These are phyloP conservation scores for Xylaria curta DNA, from an alignment of 495 filamentous ascomycete genomes.

Conservation along the genomic window DNA sequence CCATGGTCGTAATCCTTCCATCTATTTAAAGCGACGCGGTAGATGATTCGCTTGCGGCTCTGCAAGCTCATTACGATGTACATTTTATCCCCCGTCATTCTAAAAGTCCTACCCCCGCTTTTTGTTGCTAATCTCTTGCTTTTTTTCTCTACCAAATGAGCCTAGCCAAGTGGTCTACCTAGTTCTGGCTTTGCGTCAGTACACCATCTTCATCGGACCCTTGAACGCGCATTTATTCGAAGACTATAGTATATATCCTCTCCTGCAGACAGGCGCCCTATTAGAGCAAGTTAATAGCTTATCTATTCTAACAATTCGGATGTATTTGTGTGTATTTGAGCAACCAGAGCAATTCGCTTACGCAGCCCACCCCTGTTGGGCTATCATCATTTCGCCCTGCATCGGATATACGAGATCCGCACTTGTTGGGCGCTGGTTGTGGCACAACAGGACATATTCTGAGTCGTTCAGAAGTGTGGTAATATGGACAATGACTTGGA, in stretches of 20 bases:
- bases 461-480: neutral
- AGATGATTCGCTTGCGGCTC: conserved; percentile 22
- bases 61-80: conserved; percentile 12
- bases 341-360: neutral
- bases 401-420: neutral
- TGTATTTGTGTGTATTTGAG: neutral
- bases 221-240: neutral
- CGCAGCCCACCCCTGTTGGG: neutral
- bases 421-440: neutral
- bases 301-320: neutral
- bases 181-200: too few species aligned
- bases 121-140: neutral
- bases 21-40: conserved; percentile 15
- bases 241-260: neutral
- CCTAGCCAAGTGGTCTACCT: neutral
- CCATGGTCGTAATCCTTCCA: neutral
- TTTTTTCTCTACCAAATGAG: neutral
- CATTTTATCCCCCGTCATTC: neutral
- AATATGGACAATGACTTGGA: conserved; percentile 8
- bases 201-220: neutral
- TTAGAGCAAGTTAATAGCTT: neutral
- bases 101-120: conserved; percentile 11
- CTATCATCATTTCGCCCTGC: neutral
- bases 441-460: conserved; percentile 1
- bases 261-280: neutral